A percentile compares a stretch with the other conserved stretches of the same genome.
Evolutionary conservation across 345 rosid species (phyloP).

Genomic region (Schrenkiella parvula): DNA sequence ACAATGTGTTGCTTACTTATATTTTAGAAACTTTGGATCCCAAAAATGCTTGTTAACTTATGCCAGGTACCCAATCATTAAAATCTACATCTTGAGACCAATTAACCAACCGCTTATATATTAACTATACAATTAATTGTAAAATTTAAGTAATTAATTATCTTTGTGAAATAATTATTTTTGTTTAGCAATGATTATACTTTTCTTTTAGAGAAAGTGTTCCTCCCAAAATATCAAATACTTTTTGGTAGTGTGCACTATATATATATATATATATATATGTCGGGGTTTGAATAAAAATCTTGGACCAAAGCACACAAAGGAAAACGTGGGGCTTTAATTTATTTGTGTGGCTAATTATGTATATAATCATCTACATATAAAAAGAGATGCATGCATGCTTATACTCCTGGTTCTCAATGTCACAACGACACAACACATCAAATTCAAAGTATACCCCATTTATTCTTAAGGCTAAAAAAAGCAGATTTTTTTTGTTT

Average conservation of each 20-base stretch:
- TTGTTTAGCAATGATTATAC: not conserved
- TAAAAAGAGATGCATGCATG: conserved; percentile 10
- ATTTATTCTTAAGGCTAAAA: not conserved
- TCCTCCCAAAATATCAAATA: not conserved
- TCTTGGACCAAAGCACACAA: conserved; percentile 15
- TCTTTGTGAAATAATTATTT: not conserved
- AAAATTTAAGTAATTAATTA: not conserved
- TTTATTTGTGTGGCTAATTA: conserved; percentile 9
- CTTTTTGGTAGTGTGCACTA: not conserved
- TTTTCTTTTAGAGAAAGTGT: not conserved
- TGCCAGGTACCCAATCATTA: too few species aligned
- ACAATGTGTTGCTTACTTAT: too few species aligned
- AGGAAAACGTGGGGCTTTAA: conserved; percentile 2
- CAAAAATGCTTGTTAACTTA: too few species aligned
- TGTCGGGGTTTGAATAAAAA: conserved; percentile 13
- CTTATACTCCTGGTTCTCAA: not conserved
- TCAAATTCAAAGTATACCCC: not conserved
- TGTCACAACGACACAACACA: not conserved
- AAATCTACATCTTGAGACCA: too few species aligned
- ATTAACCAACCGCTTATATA: too few species aligned
- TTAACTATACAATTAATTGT: too few species aligned
- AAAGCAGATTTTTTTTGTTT: not conserved
- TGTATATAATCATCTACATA: not conserved
- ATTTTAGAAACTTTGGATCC: too few species aligned
- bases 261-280: not conserved